Conservation (phyloP, 2,329 filamentous ascomycete species). For the Hypoxylon sp. region DNA sequence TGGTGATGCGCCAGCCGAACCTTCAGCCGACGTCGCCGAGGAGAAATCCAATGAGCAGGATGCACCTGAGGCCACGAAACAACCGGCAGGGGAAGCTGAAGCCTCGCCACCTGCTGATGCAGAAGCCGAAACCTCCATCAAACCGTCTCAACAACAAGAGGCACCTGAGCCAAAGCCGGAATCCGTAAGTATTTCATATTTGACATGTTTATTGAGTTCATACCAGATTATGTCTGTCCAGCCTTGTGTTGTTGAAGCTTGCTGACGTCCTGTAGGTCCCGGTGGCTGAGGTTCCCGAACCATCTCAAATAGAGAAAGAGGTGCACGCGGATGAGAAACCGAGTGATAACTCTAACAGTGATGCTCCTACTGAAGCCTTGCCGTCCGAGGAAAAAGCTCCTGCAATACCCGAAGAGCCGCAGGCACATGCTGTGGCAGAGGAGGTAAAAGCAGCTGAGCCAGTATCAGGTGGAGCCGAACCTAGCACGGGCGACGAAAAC, state of each 20-base stretch:
- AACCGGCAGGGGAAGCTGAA: conserved; percentile 4
- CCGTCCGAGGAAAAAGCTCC: conserved; percentile 1
- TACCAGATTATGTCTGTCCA: not conserved
- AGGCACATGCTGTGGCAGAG: not conserved
- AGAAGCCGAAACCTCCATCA: not conserved
- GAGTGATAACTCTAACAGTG: not conserved
- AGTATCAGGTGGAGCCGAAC: conserved; percentile 5
- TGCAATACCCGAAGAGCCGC: not conserved
- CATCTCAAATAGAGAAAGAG: not conserved
- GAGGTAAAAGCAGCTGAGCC: conserved; percentile 17
- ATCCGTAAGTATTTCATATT: conserved; percentile 9
- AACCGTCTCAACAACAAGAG: conserved; percentile 5
- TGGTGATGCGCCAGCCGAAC: not conserved
- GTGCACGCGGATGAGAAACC: not conserved
- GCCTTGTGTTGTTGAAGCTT: not conserved
- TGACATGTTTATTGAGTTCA: not conserved
- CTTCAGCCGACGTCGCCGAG: conserved; percentile 2
- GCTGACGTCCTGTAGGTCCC: not conserved
- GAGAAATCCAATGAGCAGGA: conserved; percentile 10
- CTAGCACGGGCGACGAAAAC: conserved; percentile 5
- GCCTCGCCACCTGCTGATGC: not conserved
- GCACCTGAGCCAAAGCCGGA: conserved; percentile 3
- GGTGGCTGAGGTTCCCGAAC: not conserved
- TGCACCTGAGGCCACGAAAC: conserved; percentile 1
- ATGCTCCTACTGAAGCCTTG: not conserved